Base-by-base conservation (phyloP, 345 rosid genomes). In the Tarenaya hassleriana region DNA sequence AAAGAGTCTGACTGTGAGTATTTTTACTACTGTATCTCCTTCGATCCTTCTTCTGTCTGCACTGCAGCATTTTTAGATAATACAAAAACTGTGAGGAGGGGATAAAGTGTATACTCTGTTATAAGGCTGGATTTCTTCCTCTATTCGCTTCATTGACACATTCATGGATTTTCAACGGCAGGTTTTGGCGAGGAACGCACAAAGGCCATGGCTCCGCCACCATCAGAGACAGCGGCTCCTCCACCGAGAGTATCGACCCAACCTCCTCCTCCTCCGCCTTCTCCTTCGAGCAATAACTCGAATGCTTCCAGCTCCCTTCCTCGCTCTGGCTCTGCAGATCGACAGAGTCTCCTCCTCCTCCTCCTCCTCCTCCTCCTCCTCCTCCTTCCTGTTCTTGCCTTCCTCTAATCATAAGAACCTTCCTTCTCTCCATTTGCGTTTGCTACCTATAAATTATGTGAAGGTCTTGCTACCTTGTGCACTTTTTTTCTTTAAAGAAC, bases 1-100 rank as follows among this genome's bases (percentile, higher is more conserved):
- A 81, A 58, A 63, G 56, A 16, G 50, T 79, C 94, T 38, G 24
- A 72, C 46, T 86, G 95, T 86, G 64, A 79, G 94, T 58, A 39
- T 32, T 13, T 10, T 37, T 29, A 52, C 29, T 43, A 38, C 40
- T 46, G 34, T 52, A 32, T 10, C 1, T 47, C 2, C 21, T 15
- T 44, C 5, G 40, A 19, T 14, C 24, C 10, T 43, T 0, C 32
- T 16, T 10, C 55, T 41, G n/a, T n/a, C n/a, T n/a, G n/a, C n/a
- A n/a, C n/a, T n/a, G n/a, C n/a, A n/a, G n/a, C n/a, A n/a, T n/a
- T n/a, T n/a, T n/a, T n/a, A n/a, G n/a, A n/a, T n/a, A n/a, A n/a
- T n/a, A n/a, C n/a, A n/a, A n/a, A n/a, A n/a, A n/a, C n/a, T n/a
- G n/a, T n/a, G n/a, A n/a, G n/a, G n/a, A n/a, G n/a, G n/a, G n/a